Conservation (phyloP, 129 eudicot species). For the Escallonia herrerae region DNA sequence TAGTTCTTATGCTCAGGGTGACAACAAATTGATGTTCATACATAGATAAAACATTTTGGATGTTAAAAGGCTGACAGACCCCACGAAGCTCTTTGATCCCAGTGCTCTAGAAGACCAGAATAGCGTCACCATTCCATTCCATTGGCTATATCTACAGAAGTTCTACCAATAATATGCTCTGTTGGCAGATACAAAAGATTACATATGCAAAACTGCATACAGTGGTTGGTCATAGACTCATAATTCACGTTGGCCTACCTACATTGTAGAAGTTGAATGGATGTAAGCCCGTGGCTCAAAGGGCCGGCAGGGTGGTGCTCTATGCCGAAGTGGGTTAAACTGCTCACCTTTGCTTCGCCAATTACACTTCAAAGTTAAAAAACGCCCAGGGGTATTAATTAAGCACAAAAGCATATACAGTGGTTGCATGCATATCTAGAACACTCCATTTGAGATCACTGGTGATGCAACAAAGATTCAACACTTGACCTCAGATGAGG, state of each 20-base stretch:
- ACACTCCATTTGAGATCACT: constrained; percentile 22
- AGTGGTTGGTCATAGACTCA: constrained; percentile 6
- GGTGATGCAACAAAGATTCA: constrained; percentile 52
- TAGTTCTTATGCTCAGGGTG: neutral
- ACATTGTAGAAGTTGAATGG: neutral
- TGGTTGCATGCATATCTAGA: constrained; percentile 40
- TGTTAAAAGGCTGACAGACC: too few relatives aligned
- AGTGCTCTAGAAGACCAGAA: too few relatives aligned
- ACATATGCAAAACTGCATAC: constrained; percentile 22
- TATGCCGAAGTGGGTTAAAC: constrained; percentile 52
- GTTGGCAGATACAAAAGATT: constrained; percentile 54
- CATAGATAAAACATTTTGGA: neutral
- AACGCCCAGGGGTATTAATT: too few relatives aligned
- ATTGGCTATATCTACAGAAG: too few relatives aligned
- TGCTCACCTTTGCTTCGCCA: neutral
- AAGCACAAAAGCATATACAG: constrained; percentile 14
- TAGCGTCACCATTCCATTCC: too few relatives aligned
- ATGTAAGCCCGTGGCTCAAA: neutral
- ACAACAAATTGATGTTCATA: neutral
- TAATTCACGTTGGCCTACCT: constrained; percentile 27
- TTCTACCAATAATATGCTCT: constrained; percentile 28
- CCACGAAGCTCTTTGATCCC: too few relatives aligned
- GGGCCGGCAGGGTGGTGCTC: constrained; percentile 22
- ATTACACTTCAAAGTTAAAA: too few relatives aligned
- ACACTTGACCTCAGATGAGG: constrained; percentile 21